These are phyloP conservation scores for Neurospora hispaniola DNA, from an alignment of 495 filamentous ascomycete species.

Conservation along the genomic window DNA sequence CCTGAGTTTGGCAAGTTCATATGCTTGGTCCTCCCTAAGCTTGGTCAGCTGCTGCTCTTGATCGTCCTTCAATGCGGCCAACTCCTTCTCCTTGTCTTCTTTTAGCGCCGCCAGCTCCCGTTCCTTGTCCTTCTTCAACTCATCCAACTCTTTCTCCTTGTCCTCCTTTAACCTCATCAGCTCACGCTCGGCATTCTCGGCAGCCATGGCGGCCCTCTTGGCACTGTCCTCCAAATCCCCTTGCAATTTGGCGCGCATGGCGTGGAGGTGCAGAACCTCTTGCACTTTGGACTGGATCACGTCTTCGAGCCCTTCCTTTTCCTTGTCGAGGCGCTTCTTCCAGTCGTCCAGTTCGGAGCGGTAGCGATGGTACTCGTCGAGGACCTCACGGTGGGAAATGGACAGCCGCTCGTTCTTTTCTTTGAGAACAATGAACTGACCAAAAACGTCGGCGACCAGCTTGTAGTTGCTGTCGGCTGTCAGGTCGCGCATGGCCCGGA, in stretches of 20 bases:
- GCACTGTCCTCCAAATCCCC: constrained; percentile 18
- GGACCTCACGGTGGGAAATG: constrained; percentile 21
- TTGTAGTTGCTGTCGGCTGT: constrained; percentile 29
- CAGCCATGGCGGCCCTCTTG: constrained; percentile 9
- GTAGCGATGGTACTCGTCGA: constrained; percentile 28
- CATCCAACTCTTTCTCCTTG: constrained; percentile 3
- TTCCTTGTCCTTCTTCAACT: constrained; percentile 1
- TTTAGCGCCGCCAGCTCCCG: constrained; percentile 2
- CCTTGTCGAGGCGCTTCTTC: constrained; percentile 15
- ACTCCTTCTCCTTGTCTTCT: constrained; percentile 2
- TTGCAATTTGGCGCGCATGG: constrained; percentile 13
- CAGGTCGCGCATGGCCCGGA: constrained; percentile 27
- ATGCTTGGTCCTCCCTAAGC: neutral
- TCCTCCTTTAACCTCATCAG: constrained; percentile 3
- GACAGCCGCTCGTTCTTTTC: constrained; percentile 25
- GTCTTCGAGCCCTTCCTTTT: constrained; percentile 22
- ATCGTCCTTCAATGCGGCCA: constrained; percentile 1
- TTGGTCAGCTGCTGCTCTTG: neutral
- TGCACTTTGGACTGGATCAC: constrained; percentile 18
- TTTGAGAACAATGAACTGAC: constrained; percentile 27
- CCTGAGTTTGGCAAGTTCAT: constrained; percentile 6
- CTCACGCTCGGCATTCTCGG: constrained; percentile 8
- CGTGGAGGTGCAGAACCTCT: constrained; percentile 20
- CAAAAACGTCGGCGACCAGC: constrained; percentile 29
- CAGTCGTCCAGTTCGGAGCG: constrained; percentile 24